Evolutionary conservation across 164 flowering plant genomes (phyloP).

Genomic region (Piper betle): DNA sequence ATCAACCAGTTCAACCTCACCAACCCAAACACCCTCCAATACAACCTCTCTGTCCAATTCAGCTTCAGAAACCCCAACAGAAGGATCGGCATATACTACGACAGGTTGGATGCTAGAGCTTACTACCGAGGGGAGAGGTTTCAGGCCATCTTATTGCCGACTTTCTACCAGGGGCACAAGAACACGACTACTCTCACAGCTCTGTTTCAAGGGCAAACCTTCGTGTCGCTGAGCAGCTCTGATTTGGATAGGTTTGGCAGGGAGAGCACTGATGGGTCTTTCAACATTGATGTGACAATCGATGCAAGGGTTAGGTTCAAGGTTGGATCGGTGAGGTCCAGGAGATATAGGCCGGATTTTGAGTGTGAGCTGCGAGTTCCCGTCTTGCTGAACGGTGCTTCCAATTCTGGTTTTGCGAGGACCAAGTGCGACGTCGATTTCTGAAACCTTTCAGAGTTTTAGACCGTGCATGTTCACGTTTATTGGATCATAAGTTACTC

Average conservation of each 20-base stretch:
- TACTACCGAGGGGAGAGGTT: conserved; percentile 14
- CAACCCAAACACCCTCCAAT: conserved; percentile 11
- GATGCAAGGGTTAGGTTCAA: conserved; percentile 16
- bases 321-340: conserved; percentile 17
- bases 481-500: no score
- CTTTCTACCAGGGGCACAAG: conserved; percentile 30
- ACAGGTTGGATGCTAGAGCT: conserved; percentile 20
- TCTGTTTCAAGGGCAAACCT: conserved; percentile 10
- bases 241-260: conserved; percentile 3
- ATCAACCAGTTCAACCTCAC: conserved; percentile 18
- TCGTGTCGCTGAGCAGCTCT: neutral
- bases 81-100: conserved; percentile 26
- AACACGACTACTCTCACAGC: conserved; percentile 18
- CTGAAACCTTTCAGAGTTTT: no score
- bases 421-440: conserved; percentile 10
- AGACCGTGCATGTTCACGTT: no score
- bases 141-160: conserved; percentile 4
- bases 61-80: conserved; percentile 27
- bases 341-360: conserved; percentile 10
- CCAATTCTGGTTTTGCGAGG: conserved; percentile 5
- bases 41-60: conserved; percentile 22
- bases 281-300: conserved; percentile 15
- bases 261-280: conserved; percentile 16
- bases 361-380: conserved; percentile 23
- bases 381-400: conserved; percentile 4